These are phyloP conservation scores for Apiospora phragmitis DNA, from an alignment of 2,329 filamentous ascomycete genomes.

Conservation along the genomic window DNA sequence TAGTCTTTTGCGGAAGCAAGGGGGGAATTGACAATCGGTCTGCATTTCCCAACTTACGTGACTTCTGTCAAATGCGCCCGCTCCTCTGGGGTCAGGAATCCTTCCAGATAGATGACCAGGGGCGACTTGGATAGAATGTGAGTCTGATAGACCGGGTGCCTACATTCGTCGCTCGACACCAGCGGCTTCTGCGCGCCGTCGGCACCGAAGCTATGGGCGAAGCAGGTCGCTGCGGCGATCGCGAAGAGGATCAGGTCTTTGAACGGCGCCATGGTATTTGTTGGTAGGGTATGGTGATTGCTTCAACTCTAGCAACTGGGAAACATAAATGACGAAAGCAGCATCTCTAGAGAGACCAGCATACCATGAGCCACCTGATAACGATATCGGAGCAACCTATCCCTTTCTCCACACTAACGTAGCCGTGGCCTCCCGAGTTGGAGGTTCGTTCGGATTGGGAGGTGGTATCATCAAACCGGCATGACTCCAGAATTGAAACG, in stretches of 20 bases:
- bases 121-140: constrained; percentile 38
- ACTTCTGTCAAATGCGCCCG: constrained; percentile 34
- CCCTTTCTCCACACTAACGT: not conserved
- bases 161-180: constrained; percentile 23
- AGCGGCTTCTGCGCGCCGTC: constrained; percentile 25
- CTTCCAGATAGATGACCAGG: constrained; percentile 39
- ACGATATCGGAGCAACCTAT: not conserved
- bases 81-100: constrained; percentile 38
- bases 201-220: constrained; percentile 21
- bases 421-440: not conserved
- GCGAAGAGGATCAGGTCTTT: constrained; percentile 21
- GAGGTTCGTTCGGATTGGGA: not conserved
- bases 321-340: not conserved
- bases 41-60: constrained; percentile 28
- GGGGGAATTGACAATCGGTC: not conserved
- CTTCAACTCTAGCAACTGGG: not conserved
- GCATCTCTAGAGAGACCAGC: not conserved
- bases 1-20: not conserved
- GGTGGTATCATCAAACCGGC: not conserved
- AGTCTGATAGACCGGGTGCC: constrained; percentile 33
- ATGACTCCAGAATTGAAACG: constrained; percentile 8
- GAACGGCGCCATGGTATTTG: constrained; percentile 17
- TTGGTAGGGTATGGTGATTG: constrained; percentile 7
- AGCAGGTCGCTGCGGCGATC: constrained; percentile 19
- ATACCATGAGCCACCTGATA: not conserved